A percentile compares a stretch with the other conserved stretches of the same genome.
phyloP scores from a whole-genome alignment of 768 basidiomycete species.

The Tylopilus felleus region DNA sequence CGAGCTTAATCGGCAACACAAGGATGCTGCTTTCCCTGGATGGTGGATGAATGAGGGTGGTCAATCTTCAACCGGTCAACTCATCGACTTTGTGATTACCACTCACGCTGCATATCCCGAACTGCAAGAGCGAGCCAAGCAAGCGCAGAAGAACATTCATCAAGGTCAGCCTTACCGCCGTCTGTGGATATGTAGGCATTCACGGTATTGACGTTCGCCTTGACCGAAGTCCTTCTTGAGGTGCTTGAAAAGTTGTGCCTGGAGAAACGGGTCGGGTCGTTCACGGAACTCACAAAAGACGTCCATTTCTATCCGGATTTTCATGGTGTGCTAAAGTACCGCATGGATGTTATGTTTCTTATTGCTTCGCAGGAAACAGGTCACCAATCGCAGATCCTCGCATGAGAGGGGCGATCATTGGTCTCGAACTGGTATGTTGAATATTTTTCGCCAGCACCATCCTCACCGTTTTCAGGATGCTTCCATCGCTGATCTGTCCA shows the following conservation, averaged over 20 bases:
- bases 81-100: constrained; percentile 92
- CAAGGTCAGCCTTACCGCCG: constrained; percentile 35
- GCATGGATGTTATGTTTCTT: neutral
- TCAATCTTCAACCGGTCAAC: constrained; percentile 92
- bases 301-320: constrained; percentile 95
- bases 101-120: constrained; percentile 84
- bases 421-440: constrained; percentile 66
- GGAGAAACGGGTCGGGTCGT: constrained; percentile 52
- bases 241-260: constrained; percentile 62
- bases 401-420: constrained; percentile 90
- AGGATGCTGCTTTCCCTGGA: constrained; percentile 87
- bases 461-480: constrained; percentile 47
- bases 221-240: constrained; percentile 61
- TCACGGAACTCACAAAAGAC: constrained; percentile 86
- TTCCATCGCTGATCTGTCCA: constrained; percentile 75
- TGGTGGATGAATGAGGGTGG: constrained; percentile 99
- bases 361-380: constrained; percentile 67
- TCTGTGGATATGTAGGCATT: neutral
- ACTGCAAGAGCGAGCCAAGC: constrained; percentile 60
- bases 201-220: neutral
- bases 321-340: constrained; percentile 53
- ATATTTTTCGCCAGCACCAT: neutral
- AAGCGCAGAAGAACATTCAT: constrained; percentile 57
- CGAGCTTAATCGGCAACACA: constrained; percentile 8
- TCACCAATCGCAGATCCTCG: constrained; percentile 94